Base-by-base conservation (phyloP, 176 grass and related monocot species). In the Phyllostachys edulis region DNA sequence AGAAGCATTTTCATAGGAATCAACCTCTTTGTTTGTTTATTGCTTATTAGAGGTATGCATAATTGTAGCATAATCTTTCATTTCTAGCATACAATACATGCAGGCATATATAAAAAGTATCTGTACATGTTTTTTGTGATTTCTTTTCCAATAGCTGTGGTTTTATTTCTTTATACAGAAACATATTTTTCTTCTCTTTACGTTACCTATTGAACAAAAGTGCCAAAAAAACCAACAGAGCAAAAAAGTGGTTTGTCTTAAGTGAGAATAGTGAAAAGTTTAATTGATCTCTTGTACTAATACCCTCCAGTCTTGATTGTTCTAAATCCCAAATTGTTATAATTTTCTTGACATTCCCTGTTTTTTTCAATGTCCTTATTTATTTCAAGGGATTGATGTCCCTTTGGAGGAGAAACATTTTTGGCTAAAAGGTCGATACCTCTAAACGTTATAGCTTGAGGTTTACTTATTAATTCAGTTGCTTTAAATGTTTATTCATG, bases 211-310 rank as follows among this genome's bases (percentile, higher is more conserved):
- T 94, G 75, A 97, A 97, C 60, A 97, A 92, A 86, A 97, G 94
- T 88, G 91, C 89, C 86, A 97, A 97, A 91, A 91, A 90, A 97
- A 97, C 88, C 87, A 89, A 75, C 92, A 89, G 94, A 94, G 89
- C 71, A 34, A 94, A 23, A 88, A 83, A 91, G 29, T 97, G 94
- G 94, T 97, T 97, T 86, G 94, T 97, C 85, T 85, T 97, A 59
- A 97, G 94, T 82, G 91, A 92, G 75, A 97, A 97, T 86, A 97
- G 91, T 66, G 94, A 91, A 90, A 97, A 97, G 94, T 91, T 97
- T 71, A 80, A 83, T 88, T 62, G 79, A 78, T 71, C 57, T 69
- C 15, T 26, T 77, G 49, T 71, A 51, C 5, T 87, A n/a, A 63
- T 84, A 46, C 56, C 21, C 24, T 24, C 26, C 52, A 57, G 12